These are phyloP conservation scores for Boletus coffeatus DNA, from an alignment of 1,284 basidiomycete species.

Conservation along the genomic window DNA sequence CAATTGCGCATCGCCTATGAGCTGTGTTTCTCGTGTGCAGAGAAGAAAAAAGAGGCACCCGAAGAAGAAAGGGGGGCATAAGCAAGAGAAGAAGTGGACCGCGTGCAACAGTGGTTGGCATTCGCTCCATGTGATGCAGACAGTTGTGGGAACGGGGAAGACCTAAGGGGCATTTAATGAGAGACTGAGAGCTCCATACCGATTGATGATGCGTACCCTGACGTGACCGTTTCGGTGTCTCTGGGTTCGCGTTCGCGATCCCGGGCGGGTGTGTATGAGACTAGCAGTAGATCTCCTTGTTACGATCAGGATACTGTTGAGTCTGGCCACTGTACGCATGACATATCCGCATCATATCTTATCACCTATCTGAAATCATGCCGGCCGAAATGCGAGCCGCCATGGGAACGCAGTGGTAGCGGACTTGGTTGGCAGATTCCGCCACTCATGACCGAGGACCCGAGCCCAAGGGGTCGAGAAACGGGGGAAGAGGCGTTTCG, in stretches of 20 bases:
- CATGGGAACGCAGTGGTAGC: background rate
- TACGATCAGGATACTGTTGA: background rate
- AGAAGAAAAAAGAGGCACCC: background rate
- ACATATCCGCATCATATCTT: background rate
- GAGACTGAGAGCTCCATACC: background rate
- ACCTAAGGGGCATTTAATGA: slow-evolving; percentile 9
- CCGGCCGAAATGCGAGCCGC: background rate
- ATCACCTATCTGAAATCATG: background rate
- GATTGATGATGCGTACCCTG: background rate
- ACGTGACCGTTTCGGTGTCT: slow-evolving; percentile 10
- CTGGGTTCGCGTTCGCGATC: slow-evolving; percentile 5
- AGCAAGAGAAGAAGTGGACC: background rate
- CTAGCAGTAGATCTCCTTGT: background rate
- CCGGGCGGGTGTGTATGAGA: slow-evolving; percentile 2
- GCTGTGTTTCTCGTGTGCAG: slow-evolving; percentile 10
- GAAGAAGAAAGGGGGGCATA: background rate
- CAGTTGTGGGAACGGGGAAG: slow-evolving; percentile 11
- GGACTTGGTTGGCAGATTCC: background rate
- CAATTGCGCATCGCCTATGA: background rate
- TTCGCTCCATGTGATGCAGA: slow-evolving; percentile 10
- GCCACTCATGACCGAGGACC: background rate
- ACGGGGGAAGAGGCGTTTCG: background rate
- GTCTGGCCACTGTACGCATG: background rate
- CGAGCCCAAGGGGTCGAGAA: background rate
- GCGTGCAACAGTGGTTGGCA: slow-evolving; percentile 8